Evolutionary conservation across 73 alveolate genomes (phyloP).

Genomic region (Stentor roeselii): DNA sequence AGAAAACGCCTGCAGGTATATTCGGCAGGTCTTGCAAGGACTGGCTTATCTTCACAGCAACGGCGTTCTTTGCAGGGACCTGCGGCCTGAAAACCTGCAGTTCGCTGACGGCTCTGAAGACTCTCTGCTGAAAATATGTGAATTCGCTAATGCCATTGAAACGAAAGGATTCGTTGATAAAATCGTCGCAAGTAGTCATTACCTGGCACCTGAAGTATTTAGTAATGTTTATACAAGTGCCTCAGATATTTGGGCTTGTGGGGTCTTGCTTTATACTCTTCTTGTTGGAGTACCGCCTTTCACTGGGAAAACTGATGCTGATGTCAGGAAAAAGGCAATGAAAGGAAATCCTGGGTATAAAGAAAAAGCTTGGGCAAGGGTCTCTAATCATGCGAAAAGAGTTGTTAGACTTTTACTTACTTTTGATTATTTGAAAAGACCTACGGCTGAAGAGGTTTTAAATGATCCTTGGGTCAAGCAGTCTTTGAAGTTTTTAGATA

Average conservation of each 20-base stretch:
- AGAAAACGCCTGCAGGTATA: constrained; percentile 23
- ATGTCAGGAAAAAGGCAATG: neutral
- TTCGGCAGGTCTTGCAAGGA: constrained; percentile 75
- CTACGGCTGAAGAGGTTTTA: constrained; percentile 7
- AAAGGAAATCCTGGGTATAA: constrained; percentile 1
- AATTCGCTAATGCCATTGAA: constrained; percentile 90
- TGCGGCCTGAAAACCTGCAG: constrained; percentile 82
- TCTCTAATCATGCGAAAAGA: neutral
- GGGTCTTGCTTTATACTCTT: neutral
- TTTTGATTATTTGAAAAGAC: neutral
- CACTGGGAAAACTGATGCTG: constrained; percentile 25
- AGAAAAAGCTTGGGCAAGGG: constrained; percentile 18
- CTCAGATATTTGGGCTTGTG: constrained; percentile 61
- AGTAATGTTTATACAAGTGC: constrained; percentile 17
- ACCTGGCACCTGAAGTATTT: constrained; percentile 44
- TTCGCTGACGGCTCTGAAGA: constrained; percentile 49
- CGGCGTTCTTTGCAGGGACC: constrained; percentile 88
- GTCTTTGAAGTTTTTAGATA: constrained; percentile 11
- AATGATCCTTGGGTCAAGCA: constrained; percentile 25
- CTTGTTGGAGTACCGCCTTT: constrained; percentile 20
- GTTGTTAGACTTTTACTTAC: neutral
- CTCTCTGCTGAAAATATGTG: constrained; percentile 80
- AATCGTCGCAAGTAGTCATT: constrained; percentile 34
- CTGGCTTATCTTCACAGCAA: constrained; percentile 88
- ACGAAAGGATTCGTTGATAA: constrained; percentile 36